Evolutionary conservation across 495 filamentous ascomycete species (phyloP).

Genomic region (Apodospora peruviana): DNA sequence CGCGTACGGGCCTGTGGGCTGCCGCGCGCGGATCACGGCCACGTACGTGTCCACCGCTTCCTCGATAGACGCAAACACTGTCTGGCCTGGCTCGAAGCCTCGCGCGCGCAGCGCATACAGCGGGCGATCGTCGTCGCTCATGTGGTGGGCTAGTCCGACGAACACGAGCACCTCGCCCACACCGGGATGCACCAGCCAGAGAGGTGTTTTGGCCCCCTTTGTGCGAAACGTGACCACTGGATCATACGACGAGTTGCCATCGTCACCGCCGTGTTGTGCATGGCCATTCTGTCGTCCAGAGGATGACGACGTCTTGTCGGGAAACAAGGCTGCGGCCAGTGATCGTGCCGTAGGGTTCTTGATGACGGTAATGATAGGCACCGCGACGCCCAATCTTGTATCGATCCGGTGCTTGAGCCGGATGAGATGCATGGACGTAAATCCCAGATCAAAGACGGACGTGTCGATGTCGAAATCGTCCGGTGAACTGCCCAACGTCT

Average conservation of each 20-base stretch:
- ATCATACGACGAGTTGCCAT: not conserved
- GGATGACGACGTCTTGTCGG: not conserved
- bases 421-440: slow-evolving; percentile 42
- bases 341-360: slow-evolving; percentile 31
- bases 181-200: slow-evolving; percentile 55
- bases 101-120: slow-evolving; percentile 51
- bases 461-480: slow-evolving; percentile 21
- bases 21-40: slow-evolving; percentile 33
- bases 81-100: slow-evolving; percentile 42
- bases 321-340: slow-evolving; percentile 14
- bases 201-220: slow-evolving; percentile 39
- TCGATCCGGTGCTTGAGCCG: slow-evolving; percentile 21
- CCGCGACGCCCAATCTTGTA: slow-evolving; percentile 7
- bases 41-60: slow-evolving; percentile 37
- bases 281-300: too few species aligned
- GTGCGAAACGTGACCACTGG: slow-evolving; percentile 39
- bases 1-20: slow-evolving; percentile 52
- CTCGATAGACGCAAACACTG: slow-evolving; percentile 26
- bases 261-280: not conserved
- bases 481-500: not conserved
- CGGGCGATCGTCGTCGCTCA: slow-evolving; percentile 35
- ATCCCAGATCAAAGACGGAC: slow-evolving; percentile 36
- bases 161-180: slow-evolving; percentile 55
- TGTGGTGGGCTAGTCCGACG: slow-evolving; percentile 39
- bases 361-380: slow-evolving; percentile 39